Evolutionary conservation across 805 yeast species (phyloP), one percentile per base, ranked within the genome.

Genomic region (Cyberlindnera xishuangbannaensis): DNA sequence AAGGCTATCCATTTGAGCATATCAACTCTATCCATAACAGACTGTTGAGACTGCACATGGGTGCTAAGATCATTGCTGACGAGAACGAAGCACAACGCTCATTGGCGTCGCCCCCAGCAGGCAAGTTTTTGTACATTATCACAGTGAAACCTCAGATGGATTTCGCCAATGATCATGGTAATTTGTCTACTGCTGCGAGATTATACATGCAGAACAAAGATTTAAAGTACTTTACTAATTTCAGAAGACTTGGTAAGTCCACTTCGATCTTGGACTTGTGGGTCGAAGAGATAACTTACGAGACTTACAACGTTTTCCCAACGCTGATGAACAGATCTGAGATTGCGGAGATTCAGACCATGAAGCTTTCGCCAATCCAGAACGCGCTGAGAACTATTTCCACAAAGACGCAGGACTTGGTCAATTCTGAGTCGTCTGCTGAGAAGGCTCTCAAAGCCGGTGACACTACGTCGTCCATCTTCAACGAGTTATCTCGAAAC

Each of bases 1-100:
- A 86, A 59, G 95, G 95, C 6, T 65, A 76, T 33, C 86, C 95
- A 19, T 86, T 83, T 61, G 96, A 86, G 54, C 92, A 83, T 56
- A 78, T 86, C 39, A 76, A 87, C 2, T 78, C 90, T 4, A 82
- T 86, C 54, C 86, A 82, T 48, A 83, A 79, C 48, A 67, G 95
- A 45, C 61, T 87, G 39, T 68, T 79, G 46, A 73, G 77, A 49
- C 58, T 83, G 29, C 83, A 84, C 55, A 94, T 92, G 18, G 95
- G 95, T 31, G 84, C 95, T 1, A 71, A 79, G 36, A 73, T 85
- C 33, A 64, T 85, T 22, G 62, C 76, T 18, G 50, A 54, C 14
- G 80, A 76, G 45, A 66, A 65, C 7, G 79, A 77, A 40, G 82
- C 83, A 2, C 62, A 59, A 31, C 63, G 59, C 31, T 56, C 77